Percentiles rank a stretch among this genome's conserved stretches.
phyloP scores from a whole-genome alignment of 352 stramenopile genomes.

The Pythium aquatile region DNA sequence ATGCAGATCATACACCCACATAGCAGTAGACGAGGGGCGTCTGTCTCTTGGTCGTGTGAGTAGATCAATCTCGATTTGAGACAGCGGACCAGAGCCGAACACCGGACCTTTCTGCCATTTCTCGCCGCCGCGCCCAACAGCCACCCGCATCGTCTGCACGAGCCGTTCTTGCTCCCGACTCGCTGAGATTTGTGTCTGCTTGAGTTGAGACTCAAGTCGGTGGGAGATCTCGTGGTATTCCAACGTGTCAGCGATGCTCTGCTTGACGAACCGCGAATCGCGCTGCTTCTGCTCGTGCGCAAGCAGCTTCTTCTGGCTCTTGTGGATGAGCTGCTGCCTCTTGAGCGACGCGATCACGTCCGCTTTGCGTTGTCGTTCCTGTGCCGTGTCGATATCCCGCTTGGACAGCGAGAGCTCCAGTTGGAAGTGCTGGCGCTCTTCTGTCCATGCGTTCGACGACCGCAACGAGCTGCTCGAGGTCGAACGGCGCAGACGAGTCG shows the following conservation, averaged over 20 bases:
- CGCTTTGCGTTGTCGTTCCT: conserved; percentile 37
- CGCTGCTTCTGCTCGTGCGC: conserved; percentile 30
- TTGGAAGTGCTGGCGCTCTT: conserved; percentile 38
- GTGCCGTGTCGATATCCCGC: conserved; percentile 36
- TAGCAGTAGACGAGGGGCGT: not conserved
- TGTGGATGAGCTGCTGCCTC: conserved; percentile 36
- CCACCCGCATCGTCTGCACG: conserved; percentile 32
- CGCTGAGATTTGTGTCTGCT: conserved; percentile 41
- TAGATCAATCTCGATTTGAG: conserved; percentile 43
- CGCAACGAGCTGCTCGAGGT: not conserved
- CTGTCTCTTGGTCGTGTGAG: conserved; percentile 1
- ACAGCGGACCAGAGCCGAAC: conserved; percentile 43
- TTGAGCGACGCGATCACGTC: conserved; percentile 41
- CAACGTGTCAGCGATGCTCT: conserved; percentile 47
- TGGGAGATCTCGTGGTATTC: conserved; percentile 51
- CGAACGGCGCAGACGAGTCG: conserved; percentile 18
- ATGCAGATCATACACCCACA: conserved; percentile 63
- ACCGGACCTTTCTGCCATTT: conserved; percentile 33
- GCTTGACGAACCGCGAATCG: conserved; percentile 34
- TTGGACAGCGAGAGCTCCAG: conserved; percentile 47
- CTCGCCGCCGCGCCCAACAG: conserved; percentile 30
- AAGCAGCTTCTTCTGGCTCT: conserved; percentile 43
- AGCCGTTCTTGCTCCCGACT: conserved; percentile 46
- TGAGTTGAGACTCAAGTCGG: conserved; percentile 40
- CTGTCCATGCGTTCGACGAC: conserved; percentile 36